Percentiles rank a stretch among this genome's conserved stretches.
These are phyloP conservation scores for Jatropha multifida DNA, from an alignment of 441 rosid species.

Conservation along the genomic window DNA sequence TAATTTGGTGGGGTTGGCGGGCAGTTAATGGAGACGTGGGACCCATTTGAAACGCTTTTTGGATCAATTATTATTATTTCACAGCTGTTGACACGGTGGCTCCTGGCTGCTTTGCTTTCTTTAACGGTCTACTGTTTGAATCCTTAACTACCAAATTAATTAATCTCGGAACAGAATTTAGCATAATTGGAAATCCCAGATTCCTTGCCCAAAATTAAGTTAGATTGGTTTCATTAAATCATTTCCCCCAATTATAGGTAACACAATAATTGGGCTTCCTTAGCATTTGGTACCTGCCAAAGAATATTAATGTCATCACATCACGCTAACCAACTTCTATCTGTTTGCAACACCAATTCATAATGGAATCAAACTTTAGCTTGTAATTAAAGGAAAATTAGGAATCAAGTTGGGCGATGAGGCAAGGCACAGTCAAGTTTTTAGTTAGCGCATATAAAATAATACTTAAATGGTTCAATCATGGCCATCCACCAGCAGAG, in stretches of 20 bases:
- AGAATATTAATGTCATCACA: conserved; percentile 2
- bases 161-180: neutral
- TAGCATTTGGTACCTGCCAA: neutral
- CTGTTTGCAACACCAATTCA: neutral
- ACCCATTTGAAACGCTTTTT: conserved; percentile 2
- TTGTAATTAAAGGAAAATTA: conserved; percentile 2
- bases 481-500: neutral
- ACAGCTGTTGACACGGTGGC: conserved; percentile 54
- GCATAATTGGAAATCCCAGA: neutral
- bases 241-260: conserved; percentile 1
- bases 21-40: conserved; percentile 36
- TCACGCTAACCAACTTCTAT: neutral
- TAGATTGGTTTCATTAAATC: neutral
- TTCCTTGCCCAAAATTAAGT: conserved; percentile 4
- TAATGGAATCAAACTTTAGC: neutral
- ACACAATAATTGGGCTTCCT: neutral
- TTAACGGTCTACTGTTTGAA: conserved; percentile 12
- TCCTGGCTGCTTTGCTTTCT: neutral
- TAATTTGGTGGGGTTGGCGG: conserved; percentile 38
- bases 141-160: neutral
- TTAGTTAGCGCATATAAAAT: neutral
- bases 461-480: no score
- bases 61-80: conserved; percentile 3
- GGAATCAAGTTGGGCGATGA: conserved; percentile 4
- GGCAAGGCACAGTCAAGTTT: neutral